phyloP scores from a whole-genome alignment of 441 rosid genomes.

The Monsonia emarginata region DNA sequence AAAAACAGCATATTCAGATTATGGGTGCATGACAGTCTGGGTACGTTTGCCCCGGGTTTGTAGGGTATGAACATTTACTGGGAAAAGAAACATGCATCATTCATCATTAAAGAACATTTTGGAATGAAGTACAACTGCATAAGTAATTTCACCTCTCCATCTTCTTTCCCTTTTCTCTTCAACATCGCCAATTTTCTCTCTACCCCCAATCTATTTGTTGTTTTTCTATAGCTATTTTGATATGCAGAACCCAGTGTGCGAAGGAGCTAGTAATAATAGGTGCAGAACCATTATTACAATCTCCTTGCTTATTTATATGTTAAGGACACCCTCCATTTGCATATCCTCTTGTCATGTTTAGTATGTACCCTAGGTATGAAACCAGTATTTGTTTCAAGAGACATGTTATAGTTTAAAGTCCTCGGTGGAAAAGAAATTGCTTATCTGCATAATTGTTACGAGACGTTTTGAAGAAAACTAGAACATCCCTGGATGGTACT shows the following conservation, averaged over 20 bases:
- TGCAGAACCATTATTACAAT: not conserved
- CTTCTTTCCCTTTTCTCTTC: not conserved
- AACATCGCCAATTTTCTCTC: not conserved
- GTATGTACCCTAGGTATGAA: not conserved
- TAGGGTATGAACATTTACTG: not conserved
- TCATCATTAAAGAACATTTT: not conserved
- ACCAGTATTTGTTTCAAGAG: not conserved
- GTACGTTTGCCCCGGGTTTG: not conserved
- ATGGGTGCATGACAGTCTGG: conserved; percentile 10
- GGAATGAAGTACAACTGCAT: not conserved
- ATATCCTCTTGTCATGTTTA: not conserved
- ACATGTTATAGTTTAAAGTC: not conserved
- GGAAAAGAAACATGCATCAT: not conserved
- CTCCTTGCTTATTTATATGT: not conserved
- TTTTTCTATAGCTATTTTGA: not conserved
- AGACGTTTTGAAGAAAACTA: not conserved
- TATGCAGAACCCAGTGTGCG: not conserved
- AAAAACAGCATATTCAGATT: not conserved
- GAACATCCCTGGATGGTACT: not conserved
- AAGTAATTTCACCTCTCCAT: not conserved
- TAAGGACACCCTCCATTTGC: not conserved
- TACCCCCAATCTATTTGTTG: not conserved
- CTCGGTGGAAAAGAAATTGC: not conserved
- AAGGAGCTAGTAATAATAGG: not conserved
- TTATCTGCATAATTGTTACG: not conserved